phyloP scores from a whole-genome alignment of 2,329 filamentous ascomycete genomes.

The Exserohilum rostratum region DNA sequence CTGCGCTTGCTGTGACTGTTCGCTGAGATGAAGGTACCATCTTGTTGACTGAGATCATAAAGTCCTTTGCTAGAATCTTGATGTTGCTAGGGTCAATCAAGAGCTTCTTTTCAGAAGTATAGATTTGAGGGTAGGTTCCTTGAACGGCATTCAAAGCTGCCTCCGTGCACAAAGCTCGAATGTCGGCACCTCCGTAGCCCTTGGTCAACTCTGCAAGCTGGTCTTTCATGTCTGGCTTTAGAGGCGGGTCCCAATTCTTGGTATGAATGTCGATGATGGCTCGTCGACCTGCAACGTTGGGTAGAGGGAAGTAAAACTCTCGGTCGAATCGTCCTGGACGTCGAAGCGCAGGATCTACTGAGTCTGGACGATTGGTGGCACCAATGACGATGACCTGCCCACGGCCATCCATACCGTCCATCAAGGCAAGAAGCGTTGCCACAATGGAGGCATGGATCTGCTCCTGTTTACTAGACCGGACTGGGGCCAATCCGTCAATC shows the following conservation, averaged over 20 bases:
- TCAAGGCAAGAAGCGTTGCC: constrained; percentile 57
- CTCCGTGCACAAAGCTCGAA: constrained; percentile 93
- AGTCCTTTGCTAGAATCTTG: constrained; percentile 87
- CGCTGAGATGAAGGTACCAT: constrained; percentile 94
- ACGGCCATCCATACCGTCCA: constrained; percentile 60
- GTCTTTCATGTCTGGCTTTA: constrained; percentile 79
- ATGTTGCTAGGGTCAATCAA: constrained; percentile 86
- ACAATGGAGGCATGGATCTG: constrained; percentile 96
- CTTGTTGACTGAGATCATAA: constrained; percentile 96
- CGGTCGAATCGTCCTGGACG: constrained; percentile 93
- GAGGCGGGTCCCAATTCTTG: constrained; percentile 81
- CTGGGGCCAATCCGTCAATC: constrained; percentile 94
- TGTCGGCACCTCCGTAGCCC: constrained; percentile 93
- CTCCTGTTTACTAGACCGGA: constrained; percentile 96
- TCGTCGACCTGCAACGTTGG: constrained; percentile 77
- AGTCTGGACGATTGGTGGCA: constrained; percentile 96
- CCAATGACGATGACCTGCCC: constrained; percentile 96
- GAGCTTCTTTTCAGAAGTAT: constrained; percentile 86
- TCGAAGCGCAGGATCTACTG: constrained; percentile 93
- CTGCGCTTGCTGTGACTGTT: constrained; percentile 82
- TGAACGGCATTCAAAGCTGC: constrained; percentile 95
- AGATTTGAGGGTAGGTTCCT: constrained; percentile 94
- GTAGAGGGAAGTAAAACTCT: constrained; percentile 97
- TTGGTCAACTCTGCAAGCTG: constrained; percentile 88
- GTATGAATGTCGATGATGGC: constrained; percentile 96